Evolutionary conservation across 1,139 yeast species (phyloP).

Genomic region (Hemisphaericaspora xylanilytica): DNA sequence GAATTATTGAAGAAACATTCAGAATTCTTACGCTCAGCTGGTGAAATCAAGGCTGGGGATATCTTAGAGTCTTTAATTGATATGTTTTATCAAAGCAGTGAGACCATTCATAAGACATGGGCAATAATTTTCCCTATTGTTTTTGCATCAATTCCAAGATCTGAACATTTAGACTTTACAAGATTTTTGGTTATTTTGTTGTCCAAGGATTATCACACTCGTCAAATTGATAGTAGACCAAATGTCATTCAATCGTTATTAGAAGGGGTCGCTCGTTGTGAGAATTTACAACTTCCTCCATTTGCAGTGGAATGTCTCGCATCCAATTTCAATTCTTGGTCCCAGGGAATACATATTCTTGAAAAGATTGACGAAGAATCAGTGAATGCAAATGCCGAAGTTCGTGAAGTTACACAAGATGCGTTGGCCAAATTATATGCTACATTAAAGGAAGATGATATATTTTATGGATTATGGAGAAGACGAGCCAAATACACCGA

Average conservation of each 20-base stretch:
- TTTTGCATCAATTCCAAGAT: slow-evolving; percentile 66
- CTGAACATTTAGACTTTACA: slow-evolving; percentile 81
- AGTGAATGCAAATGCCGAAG: slow-evolving; percentile 65
- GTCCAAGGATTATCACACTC: slow-evolving; percentile 86
- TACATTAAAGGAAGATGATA: slow-evolving; percentile 86
- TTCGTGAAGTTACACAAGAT: slow-evolving; percentile 84
- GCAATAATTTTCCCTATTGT: slow-evolving; percentile 77
- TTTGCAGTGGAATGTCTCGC: slow-evolving; percentile 90
- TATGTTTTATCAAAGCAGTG: slow-evolving; percentile 78
- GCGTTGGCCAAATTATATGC: slow-evolving; percentile 90
- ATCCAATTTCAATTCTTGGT: slow-evolving; percentile 87
- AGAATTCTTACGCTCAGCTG: slow-evolving; percentile 45
- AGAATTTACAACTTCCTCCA: slow-evolving; percentile 84
- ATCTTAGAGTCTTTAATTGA: slow-evolving; percentile 73
- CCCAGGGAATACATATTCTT: slow-evolving; percentile 76
- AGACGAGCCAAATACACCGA: slow-evolving; percentile 91
- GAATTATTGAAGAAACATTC: slow-evolving; percentile 50
- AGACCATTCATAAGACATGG: slow-evolving; percentile 85
- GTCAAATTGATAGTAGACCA: slow-evolving; percentile 84
- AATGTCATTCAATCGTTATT: slow-evolving; percentile 83
- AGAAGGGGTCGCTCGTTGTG: slow-evolving; percentile 75
- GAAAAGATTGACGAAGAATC: slow-evolving; percentile 74
- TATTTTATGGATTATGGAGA: slow-evolving; percentile 98
- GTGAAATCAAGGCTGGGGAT: slow-evolving; percentile 53
- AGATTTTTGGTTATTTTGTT: slow-evolving; percentile 74